phyloP scores from a whole-genome alignment of 2,329 filamentous ascomycete genomes.

The Calonectria henricotiae region DNA sequence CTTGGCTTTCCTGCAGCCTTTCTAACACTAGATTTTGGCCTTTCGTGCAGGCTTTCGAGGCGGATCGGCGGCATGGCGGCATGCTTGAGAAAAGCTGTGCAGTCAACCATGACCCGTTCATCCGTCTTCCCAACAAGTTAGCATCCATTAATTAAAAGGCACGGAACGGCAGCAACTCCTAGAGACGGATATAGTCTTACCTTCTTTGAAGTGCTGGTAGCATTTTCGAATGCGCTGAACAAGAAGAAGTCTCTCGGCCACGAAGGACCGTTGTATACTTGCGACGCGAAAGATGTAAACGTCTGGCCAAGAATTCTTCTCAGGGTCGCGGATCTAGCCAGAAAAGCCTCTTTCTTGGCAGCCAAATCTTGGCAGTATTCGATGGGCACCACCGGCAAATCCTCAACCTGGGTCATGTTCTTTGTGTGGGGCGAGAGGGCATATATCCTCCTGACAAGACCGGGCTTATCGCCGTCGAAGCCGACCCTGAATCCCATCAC shows the following conservation, averaged over 20 bases:
- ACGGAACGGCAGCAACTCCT: neutral
- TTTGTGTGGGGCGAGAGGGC: neutral
- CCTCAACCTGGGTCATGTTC: slow-evolving; percentile 8
- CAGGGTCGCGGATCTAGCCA: neutral
- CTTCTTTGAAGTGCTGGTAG: neutral
- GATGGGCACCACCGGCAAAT: neutral
- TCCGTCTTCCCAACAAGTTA: slow-evolving; percentile 2
- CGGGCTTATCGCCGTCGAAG: slow-evolving; percentile 15
- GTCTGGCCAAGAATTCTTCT: slow-evolving; percentile 5
- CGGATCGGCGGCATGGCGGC: neutral
- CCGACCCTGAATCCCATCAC: slow-evolving; percentile 23
- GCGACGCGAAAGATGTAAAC: slow-evolving; percentile 17
- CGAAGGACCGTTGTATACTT: slow-evolving; percentile 17
- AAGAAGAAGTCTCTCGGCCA: slow-evolving; percentile 1
- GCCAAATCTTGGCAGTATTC: slow-evolving; percentile 16
- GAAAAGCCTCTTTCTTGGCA: neutral
- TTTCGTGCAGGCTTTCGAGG: neutral
- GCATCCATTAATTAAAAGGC: neutral
- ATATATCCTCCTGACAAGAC: neutral
- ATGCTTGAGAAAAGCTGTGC: neutral
- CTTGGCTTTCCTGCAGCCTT: neutral
- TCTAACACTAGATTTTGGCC: neutral
- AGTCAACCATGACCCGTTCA: slow-evolving; percentile 29
- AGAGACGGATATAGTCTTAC: neutral
- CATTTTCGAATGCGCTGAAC: neutral